These are phyloP conservation scores for Rhododendron simsii DNA, from an alignment of 148 eudicot genomes.

Conservation along the genomic window DNA sequence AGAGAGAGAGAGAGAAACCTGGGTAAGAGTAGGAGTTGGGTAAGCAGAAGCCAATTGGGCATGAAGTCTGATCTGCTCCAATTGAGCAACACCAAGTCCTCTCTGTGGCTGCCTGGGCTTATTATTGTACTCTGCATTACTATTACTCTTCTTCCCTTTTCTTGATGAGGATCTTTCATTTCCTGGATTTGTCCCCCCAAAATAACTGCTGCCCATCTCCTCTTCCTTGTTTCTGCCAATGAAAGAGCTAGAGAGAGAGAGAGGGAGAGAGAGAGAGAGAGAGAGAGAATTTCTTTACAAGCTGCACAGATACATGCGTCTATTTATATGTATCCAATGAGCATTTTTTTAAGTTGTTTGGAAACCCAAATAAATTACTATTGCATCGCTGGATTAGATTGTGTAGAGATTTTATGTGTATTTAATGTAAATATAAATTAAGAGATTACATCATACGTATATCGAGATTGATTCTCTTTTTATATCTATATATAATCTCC, in stretches of 20 bases:
- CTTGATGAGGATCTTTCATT: slow-evolving; percentile 60
- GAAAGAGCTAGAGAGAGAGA: neutral
- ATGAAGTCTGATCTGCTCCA: slow-evolving; percentile 71
- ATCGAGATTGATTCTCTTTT: slow-evolving; percentile 19
- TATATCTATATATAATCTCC: neutral
- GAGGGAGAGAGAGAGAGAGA: neutral
- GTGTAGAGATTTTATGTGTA: slow-evolving; percentile 16
- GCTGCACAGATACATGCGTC: neutral
- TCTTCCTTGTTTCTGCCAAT: neutral
- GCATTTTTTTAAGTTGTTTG: slow-evolving; percentile 5
- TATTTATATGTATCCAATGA: neutral
- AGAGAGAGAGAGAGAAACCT: slow-evolving; percentile 17
- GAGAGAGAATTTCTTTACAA: slow-evolving; percentile 6
- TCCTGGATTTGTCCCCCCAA: slow-evolving; percentile 39
- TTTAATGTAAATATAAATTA: neutral
- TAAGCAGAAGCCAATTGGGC: slow-evolving; percentile 41
- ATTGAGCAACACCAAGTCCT: slow-evolving; percentile 86
- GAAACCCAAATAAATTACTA: slow-evolving; percentile 7
- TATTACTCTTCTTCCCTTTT: slow-evolving; percentile 42
- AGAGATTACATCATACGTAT: slow-evolving; percentile 7
- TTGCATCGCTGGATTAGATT: slow-evolving; percentile 44
- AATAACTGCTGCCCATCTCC: slow-evolving; percentile 46
- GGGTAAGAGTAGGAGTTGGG: slow-evolving; percentile 15
- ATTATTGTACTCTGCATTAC: neutral
- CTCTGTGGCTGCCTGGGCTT: slow-evolving; percentile 78